phyloP scores from a whole-genome alignment of 2,329 filamentous ascomycete genomes.

The Xylaria polymorpha region DNA sequence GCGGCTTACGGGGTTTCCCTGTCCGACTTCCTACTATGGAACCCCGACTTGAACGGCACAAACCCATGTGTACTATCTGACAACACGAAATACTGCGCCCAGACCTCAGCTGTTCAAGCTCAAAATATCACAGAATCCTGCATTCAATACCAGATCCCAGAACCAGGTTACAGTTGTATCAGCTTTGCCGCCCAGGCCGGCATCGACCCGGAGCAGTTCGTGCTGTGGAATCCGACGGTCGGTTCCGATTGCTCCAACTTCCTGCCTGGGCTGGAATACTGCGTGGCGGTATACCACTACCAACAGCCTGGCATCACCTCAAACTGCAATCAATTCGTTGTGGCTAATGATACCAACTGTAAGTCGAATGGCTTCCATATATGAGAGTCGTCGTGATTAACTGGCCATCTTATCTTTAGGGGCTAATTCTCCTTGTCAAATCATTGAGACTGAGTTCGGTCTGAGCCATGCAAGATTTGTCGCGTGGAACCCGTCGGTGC shows the following conservation, averaged over 20 bases:
- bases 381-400: constrained; percentile 12
- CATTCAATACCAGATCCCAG: constrained; percentile 16
- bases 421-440: constrained; percentile 24
- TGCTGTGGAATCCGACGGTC: constrained; percentile 18
- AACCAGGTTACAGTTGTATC: constrained; percentile 10
- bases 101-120: constrained; percentile 5
- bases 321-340: constrained; percentile 22
- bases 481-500: constrained; percentile 24
- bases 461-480: constrained; percentile 26
- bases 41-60: constrained; percentile 13
- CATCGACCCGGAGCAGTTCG: constrained; percentile 17
- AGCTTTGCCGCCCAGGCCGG: constrained; percentile 13
- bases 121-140: constrained; percentile 18
- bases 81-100: constrained; percentile 17
- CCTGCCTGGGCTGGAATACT: constrained; percentile 15
- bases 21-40: constrained; percentile 23
- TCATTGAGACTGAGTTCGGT: constrained; percentile 23
- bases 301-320: constrained; percentile 17
- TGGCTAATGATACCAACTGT: constrained; percentile 24
- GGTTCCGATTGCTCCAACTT: constrained; percentile 23
- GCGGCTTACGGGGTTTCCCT: constrained; percentile 16
- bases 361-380: constrained; percentile 12
- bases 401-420: constrained; percentile 1
- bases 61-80: constrained; percentile 9
- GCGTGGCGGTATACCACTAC: constrained; percentile 23